Evolutionary conservation across 2,329 filamentous ascomycete species (phyloP).

Genomic region (Fusarium keratoplasticum): DNA sequence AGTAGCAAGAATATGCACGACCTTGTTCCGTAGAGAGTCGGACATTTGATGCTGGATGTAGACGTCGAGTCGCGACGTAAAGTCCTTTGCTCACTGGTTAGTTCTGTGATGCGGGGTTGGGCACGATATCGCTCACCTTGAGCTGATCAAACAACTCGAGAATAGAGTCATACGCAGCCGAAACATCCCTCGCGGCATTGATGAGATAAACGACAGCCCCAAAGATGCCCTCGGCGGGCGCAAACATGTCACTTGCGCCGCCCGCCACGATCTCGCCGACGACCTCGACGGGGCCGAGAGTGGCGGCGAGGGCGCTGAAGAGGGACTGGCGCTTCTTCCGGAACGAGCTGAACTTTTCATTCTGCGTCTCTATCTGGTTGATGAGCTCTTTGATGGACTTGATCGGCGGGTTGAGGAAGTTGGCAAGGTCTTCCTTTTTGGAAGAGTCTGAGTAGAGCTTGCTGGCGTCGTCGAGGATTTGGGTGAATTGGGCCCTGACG

Average conservation of each 20-base stretch:
- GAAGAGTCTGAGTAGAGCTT: slow-evolving; percentile 48
- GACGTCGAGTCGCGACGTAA: slow-evolving; percentile 55
- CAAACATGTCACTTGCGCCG: slow-evolving; percentile 52
- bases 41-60: slow-evolving; percentile 56
- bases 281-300: slow-evolving; percentile 53
- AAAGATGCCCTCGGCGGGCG: slow-evolving; percentile 56
- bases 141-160: slow-evolving; percentile 57
- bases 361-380: slow-evolving; percentile 48
- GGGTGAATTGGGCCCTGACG: slow-evolving; percentile 41
- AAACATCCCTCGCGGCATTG: slow-evolving; percentile 58
- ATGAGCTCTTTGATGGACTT: slow-evolving; percentile 48
- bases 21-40: slow-evolving; percentile 51
- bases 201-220: slow-evolving; percentile 57
- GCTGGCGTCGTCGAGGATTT: slow-evolving; percentile 50
- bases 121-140: slow-evolving; percentile 42
- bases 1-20: slow-evolving; percentile 56
- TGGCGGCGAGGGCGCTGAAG: slow-evolving; percentile 48
- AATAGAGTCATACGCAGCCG: slow-evolving; percentile 58
- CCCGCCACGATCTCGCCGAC: slow-evolving; percentile 54
- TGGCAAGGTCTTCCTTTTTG: slow-evolving; percentile 44
- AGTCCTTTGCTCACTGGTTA: slow-evolving; percentile 47
- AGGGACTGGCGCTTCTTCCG: slow-evolving; percentile 50
- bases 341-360: slow-evolving; percentile 52
- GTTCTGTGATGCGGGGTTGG: slow-evolving; percentile 24
- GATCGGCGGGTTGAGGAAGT: slow-evolving; percentile 50